Evolutionary conservation across 805 yeast genomes (phyloP).

Genomic region (Teunomyces aglyptinius): DNA sequence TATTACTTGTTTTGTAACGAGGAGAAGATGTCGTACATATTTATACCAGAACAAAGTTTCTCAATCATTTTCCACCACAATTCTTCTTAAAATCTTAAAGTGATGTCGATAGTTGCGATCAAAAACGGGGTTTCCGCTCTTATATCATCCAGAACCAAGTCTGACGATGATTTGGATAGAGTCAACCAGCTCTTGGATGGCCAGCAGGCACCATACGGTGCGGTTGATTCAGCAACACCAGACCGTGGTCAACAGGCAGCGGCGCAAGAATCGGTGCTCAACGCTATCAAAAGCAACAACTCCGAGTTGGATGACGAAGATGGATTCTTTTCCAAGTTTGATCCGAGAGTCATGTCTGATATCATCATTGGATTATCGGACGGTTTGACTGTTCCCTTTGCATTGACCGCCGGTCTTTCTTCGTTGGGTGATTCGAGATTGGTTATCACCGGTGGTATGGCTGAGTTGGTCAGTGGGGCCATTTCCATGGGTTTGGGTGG

Average conservation of each 20-base stretch:
- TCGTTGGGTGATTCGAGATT: conserved; percentile 85
- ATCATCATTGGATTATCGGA: conserved; percentile 91
- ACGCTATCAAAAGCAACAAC: conserved; percentile 27
- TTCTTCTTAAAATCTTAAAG: too few relatives aligned
- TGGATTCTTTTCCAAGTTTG: conserved; percentile 54
- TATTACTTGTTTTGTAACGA: background rate
- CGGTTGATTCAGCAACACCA: conserved; percentile 17
- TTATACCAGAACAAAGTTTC: background rate
- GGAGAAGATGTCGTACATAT: background rate
- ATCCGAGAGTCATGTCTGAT: conserved; percentile 93
- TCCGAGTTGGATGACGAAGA: conserved; percentile 20
- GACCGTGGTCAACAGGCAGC: conserved; percentile 37
- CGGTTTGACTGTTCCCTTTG: conserved; percentile 98
- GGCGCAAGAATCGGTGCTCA: conserved; percentile 35
- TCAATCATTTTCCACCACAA: background rate
- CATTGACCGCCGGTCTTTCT: conserved; percentile 92
- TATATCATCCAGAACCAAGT: conserved; percentile 17
- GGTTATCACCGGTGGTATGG: conserved; percentile 97
- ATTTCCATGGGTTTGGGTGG: conserved; percentile 99
- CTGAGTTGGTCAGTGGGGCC: conserved; percentile 95
- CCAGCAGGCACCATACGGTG: conserved; percentile 38
- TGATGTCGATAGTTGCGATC: conserved; percentile 33
- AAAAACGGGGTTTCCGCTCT: conserved; percentile 35
- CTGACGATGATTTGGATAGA: conserved; percentile 31
- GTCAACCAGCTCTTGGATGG: conserved; percentile 31